Conservation (phyloP, 2,329 filamentous ascomycete genomes). For the Penicillium sp. region DNA sequence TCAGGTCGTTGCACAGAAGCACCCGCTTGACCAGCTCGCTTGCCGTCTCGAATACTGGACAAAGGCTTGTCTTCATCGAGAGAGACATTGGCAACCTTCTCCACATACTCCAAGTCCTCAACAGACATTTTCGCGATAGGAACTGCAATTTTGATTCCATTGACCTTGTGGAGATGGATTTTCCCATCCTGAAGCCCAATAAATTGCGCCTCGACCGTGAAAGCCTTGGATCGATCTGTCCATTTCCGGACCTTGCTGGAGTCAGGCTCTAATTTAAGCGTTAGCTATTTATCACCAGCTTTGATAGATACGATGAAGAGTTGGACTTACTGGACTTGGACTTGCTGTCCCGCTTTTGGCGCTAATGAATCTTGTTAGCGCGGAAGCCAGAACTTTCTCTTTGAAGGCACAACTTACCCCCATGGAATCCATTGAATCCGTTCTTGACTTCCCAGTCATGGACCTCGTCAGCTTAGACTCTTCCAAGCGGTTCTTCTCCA, state of each 20-base stretch:
- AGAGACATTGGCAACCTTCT: slow-evolving; percentile 77
- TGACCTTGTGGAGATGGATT: slow-evolving; percentile 95
- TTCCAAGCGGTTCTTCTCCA: slow-evolving; percentile 71
- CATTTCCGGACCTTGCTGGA: slow-evolving; percentile 76
- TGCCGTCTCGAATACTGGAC: slow-evolving; percentile 60
- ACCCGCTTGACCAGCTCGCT: slow-evolving; percentile 35
- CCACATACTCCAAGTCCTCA: slow-evolving; percentile 91
- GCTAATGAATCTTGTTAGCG: slow-evolving; percentile 65
- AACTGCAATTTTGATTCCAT: slow-evolving; percentile 97
- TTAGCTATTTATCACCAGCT: not conserved
- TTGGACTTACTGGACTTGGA: slow-evolving; percentile 70
- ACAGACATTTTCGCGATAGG: slow-evolving; percentile 93
- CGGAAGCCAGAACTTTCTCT: too few relatives aligned
- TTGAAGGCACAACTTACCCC: slow-evolving; percentile 69
- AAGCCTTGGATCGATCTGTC: slow-evolving; percentile 92
- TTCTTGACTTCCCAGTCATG: slow-evolving; percentile 61
- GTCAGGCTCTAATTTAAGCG: slow-evolving; percentile 64
- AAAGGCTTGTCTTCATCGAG: slow-evolving; percentile 88
- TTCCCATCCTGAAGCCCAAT: slow-evolving; percentile 91
- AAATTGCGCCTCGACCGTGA: slow-evolving; percentile 96
- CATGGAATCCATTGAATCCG: slow-evolving; percentile 49
- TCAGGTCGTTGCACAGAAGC: slow-evolving; percentile 46
- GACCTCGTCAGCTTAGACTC: slow-evolving; percentile 80
- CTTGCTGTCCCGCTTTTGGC: slow-evolving; percentile 62
- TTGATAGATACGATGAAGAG: not conserved